phyloP scores from a whole-genome alignment of 495 filamentous ascomycete genomes.

The Talaromyces trachyspermus region DNA sequence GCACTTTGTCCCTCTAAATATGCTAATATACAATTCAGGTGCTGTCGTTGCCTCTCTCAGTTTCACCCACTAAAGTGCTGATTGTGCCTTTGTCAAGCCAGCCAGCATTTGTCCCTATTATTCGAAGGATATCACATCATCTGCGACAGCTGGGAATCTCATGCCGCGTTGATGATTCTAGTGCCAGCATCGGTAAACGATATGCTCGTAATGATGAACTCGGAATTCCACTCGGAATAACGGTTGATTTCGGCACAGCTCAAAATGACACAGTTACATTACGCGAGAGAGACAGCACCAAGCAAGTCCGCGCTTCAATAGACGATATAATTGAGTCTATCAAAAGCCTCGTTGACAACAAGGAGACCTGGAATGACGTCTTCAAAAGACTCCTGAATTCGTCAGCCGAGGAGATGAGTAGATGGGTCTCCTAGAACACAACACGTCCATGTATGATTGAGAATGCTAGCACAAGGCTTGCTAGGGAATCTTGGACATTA shows the following conservation, averaged over 20 bases:
- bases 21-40: background rate
- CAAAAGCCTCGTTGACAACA: constrained; percentile 46
- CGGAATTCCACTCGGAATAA: constrained; percentile 63
- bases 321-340: constrained; percentile 59
- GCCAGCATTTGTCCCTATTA: constrained; percentile 49
- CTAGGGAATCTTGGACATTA: too few species aligned
- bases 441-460: too few species aligned
- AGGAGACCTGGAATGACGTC: constrained; percentile 55
- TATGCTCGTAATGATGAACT: constrained; percentile 69
- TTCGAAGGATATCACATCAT: constrained; percentile 48
- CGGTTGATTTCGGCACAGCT: constrained; percentile 67
- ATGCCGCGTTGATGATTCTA: constrained; percentile 58
- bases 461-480: too few species aligned
- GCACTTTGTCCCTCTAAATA: too few species aligned
- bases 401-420: constrained; percentile 32
- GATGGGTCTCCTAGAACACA: too few species aligned
- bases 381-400: constrained; percentile 54
- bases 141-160: constrained; percentile 55
- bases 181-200: constrained; percentile 67
- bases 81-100: constrained; percentile 64
- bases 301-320: constrained; percentile 60
- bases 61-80: constrained; percentile 71
- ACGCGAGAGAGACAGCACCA: constrained; percentile 62
- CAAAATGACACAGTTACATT: constrained; percentile 66
- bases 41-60: constrained; percentile 64